Evolutionary conservation across 2,329 filamentous ascomycete genomes (phyloP), one percentile per base, ranked within the genome.

Genomic region (Sporothrix pallida): DNA sequence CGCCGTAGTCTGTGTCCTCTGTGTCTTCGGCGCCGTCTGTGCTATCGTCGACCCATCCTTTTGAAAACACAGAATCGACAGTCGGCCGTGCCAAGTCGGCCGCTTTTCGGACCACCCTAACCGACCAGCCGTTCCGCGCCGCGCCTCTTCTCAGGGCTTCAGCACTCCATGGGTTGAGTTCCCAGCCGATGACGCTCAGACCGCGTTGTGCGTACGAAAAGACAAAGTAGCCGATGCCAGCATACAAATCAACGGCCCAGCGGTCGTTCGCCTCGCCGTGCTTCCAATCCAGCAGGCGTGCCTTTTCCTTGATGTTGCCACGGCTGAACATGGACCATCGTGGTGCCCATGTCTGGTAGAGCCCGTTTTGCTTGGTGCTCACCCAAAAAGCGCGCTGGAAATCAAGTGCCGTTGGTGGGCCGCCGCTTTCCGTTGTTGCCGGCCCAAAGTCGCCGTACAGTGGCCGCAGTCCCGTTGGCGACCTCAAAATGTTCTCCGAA

Each of bases 291-390:
- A 97, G 82, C 0, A 98, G 82, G 13, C 95, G 86, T 0, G 92
- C 90, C 80, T 98, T 98, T 82, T 98, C 95, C 70, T 90, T 92
- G 74, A 98, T 86, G 81, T 98, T 98, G 3, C 95, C 95, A 1
- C 94, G 88, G 75, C 92, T 94, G 81, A 98, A 98, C 95, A 98
- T 98, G 37, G 94, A 97, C 86, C 94, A 95, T 0, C 91, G 83
- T 15, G 95, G 95, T 0, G 94, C 92, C 95, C 95, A 98, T 1
- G 88, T 91, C 83, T 98, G 95, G 50, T 84, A 82, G 74, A 98
- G 92, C 2, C 91, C 92, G 79, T 94, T 93, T 80, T 97, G 94
- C 71, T 87, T 89, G 4, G 92, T 91, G 13, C 86, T 88, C 0
- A 92, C 92, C 95, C 95, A 98, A 75, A 97, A 89, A 0, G 94